Evolutionary conservation across 2,329 filamentous ascomycete species (phyloP).

Genomic region (Samsoniella hepiali): DNA sequence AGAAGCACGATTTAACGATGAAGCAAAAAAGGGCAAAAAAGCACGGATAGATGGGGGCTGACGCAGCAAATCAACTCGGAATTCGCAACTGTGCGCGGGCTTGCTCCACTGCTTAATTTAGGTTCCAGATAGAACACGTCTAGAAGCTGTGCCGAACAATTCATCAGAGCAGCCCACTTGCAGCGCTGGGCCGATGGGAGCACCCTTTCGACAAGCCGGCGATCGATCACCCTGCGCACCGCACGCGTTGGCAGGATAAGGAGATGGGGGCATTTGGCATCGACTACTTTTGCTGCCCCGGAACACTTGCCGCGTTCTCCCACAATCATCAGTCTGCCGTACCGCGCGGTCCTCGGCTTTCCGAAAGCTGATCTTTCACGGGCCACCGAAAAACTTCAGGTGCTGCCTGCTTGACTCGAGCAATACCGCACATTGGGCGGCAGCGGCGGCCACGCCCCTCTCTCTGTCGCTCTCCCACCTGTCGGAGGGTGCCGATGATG

Average conservation of each 20-base stretch:
- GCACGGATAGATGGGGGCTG: background rate
- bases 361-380: background rate
- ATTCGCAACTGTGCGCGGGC: background rate
- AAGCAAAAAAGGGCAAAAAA: background rate
- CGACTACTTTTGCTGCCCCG: no score
- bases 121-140: slow-evolving; percentile 2
- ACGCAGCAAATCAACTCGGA: background rate
- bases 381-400: background rate
- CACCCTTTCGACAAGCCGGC: no score
- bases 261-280: no score
- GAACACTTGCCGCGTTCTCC: no score
- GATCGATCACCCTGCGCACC: background rate
- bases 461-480: background rate
- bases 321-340: background rate
- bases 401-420: slow-evolving; percentile 7
- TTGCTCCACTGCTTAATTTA: background rate
- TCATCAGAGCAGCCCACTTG: background rate
- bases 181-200: background rate
- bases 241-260: no score
- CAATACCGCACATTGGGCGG: background rate
- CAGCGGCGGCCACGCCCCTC: background rate
- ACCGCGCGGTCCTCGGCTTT: background rate
- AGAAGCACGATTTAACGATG: background rate
- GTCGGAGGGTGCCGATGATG: background rate
- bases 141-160: slow-evolving; percentile 9